Evolutionary conservation across 352 stramenopile genomes (phyloP), one percentile per base, ranked within the genome.

Genomic region (Phytophthora aleatoria): DNA sequence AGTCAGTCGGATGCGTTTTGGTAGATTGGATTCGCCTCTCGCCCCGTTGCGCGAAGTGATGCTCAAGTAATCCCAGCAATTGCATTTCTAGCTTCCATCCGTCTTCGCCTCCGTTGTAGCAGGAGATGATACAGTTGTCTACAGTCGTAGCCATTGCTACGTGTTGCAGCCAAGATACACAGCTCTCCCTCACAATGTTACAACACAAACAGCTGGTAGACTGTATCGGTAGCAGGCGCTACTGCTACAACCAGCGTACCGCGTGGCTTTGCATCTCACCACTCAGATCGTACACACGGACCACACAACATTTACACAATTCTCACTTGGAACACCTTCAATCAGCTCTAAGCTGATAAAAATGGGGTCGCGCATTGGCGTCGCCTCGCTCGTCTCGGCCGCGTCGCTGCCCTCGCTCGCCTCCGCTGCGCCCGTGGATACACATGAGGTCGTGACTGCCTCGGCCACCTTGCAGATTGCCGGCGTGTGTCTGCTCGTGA

Each of bases 31-130:
- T 49, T 74, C 51, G 45, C 50, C 50, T 42, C 47, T 55, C 49
- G 45, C 42, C 27, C n/a, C 48, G 39, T 45, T 36, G 44, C 41
- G 52, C 56, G 3, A 72, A 60, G 56, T 64, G 57, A 64, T 57
- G 66, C 43, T 64, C 48, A 45, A 72, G 70, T 73, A 77, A 75
- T 77, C 52, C 28, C 61, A 77, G 53, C 69, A 66, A 57, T 61
- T 69, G 51, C 70, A 72, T 72, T 69, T 72, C 28, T 55, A 57
- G 45, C 28, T 61, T 43, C n/a, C 24, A 16, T 24, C 3, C 16
- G 1, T 54, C 3, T 50, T 33, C 3, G 26, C 7, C 31, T 47
- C 16, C 11, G 5, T 31, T 42, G 20, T 13, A 6, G 12, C 28
- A 45, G 36, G 7, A 50, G 9, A 35, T 48, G 47, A 64, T 30